Percentiles rank a stretch among this genome's conserved stretches.
These are phyloP conservation scores for Polygonum maritimum DNA, from an alignment of 148 eudicot genomes.

Conservation along the genomic window DNA sequence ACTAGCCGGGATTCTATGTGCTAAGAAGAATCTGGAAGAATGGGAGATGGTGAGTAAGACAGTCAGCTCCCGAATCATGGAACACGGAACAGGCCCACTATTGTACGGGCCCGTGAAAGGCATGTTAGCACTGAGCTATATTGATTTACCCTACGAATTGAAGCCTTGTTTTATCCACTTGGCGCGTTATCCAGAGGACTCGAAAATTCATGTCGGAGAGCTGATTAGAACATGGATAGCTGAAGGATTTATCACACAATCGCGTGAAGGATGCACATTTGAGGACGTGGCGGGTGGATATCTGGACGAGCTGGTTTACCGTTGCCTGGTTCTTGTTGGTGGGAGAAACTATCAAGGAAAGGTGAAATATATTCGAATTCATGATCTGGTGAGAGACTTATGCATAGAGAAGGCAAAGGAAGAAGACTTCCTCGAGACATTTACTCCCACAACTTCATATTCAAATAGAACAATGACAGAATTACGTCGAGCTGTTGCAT, in stretches of 20 bases:
- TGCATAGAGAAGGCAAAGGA: slow-evolving; percentile 19
- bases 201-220: slow-evolving; percentile 3
- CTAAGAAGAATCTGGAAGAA: slow-evolving; percentile 17
- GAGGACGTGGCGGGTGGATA: slow-evolving; percentile 16
- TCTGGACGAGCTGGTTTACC: slow-evolving; percentile 21
- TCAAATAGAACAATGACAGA: too few relatives aligned
- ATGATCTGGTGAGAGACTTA: slow-evolving; percentile 28
- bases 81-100: slow-evolving; percentile 4
- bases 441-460: too few relatives aligned
- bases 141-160: slow-evolving; percentile 15
- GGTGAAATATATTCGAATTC: slow-evolving; percentile 14
- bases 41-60: slow-evolving; percentile 13
- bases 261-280: neutral
- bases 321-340: slow-evolving; percentile 20
- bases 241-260: slow-evolving; percentile 15
- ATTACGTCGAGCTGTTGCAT: too few relatives aligned
- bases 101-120: neutral
- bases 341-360: slow-evolving; percentile 16
- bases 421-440: slow-evolving; percentile 14
- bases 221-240: slow-evolving; percentile 18
- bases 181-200: slow-evolving; percentile 8
- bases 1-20: slow-evolving; percentile 12
- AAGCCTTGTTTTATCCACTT: slow-evolving; percentile 13
- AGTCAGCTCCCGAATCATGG: neutral
- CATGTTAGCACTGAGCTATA: slow-evolving; percentile 13